These are phyloP conservation scores for Dothideomycetidae sp. DNA, from an alignment of 2,329 filamentous ascomycete genomes.

Conservation along the genomic window DNA sequence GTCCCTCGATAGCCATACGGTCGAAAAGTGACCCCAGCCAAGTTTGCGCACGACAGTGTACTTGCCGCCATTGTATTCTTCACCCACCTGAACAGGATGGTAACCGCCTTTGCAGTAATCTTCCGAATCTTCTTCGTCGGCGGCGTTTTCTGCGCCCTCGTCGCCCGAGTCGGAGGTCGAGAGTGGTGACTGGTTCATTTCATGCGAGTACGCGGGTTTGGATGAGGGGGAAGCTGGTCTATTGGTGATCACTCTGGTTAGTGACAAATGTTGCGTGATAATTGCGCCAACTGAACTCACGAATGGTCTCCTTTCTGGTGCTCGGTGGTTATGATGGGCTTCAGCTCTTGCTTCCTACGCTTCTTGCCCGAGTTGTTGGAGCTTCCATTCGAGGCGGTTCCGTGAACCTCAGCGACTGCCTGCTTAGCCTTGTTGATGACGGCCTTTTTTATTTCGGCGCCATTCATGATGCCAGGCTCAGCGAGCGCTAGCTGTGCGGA, in stretches of 20 bases:
- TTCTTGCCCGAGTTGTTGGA: conserved; percentile 41
- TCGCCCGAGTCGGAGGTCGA: conserved; percentile 63
- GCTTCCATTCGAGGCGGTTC: conserved; percentile 32
- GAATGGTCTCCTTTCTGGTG: conserved; percentile 33
- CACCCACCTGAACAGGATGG: conserved; percentile 85
- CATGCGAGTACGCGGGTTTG: conserved; percentile 33
- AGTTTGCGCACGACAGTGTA: conserved; percentile 95
- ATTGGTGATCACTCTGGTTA: conserved; percentile 11
- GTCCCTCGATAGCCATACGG: conserved; percentile 74
- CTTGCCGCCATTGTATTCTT: conserved; percentile 94
- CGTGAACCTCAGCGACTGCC: conserved; percentile 40
- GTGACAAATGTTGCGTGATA: conserved; percentile 1
- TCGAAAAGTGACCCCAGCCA: conserved; percentile 98
- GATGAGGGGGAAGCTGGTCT: conserved; percentile 8
- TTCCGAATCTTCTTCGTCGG: conserved; percentile 96
- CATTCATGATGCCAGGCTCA: conserved; percentile 41
- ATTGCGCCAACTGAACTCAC: conserved; percentile 20
- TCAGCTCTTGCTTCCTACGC: conserved; percentile 56
- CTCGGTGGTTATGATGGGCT: conserved; percentile 64
- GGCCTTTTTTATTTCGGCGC: conserved; percentile 48
- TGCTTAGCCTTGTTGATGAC: conserved; percentile 53
- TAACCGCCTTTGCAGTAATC: conserved; percentile 99
- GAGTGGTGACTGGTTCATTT: conserved; percentile 59
- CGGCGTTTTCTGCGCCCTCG: conserved; percentile 68
- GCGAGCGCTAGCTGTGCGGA: background rate